A percentile compares a stretch with the other conserved stretches of the same genome.
These are phyloP conservation scores for Zarea fungicola DNA, from an alignment of 2,329 filamentous ascomycete species.

Conservation along the genomic window DNA sequence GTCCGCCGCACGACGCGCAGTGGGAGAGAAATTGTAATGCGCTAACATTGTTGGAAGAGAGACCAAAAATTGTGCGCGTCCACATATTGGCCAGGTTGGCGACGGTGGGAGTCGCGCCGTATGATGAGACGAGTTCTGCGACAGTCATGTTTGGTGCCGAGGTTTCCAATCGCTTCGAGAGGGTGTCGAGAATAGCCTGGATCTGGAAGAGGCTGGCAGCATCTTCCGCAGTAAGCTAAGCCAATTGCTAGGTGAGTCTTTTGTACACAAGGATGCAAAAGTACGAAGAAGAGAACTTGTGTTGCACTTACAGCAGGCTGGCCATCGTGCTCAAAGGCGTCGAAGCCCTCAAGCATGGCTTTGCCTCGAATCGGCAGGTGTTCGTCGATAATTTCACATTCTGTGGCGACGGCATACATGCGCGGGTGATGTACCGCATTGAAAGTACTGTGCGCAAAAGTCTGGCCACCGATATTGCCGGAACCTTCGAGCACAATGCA, in stretches of 20 bases:
- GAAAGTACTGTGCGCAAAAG: neutral
- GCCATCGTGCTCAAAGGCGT: neutral
- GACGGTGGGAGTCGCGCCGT: conserved; percentile 17
- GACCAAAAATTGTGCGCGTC: conserved; percentile 22
- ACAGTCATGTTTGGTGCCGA: conserved; percentile 14
- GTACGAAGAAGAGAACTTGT: no score
- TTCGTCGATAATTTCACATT: neutral
- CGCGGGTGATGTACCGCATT: neutral
- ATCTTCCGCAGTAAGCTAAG: neutral
- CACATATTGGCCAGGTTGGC: conserved; percentile 18
- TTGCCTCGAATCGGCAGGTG: neutral
- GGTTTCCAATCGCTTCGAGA: neutral
- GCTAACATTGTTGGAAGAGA: conserved; percentile 16
- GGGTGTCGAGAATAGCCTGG: neutral
- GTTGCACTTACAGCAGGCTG: neutral
- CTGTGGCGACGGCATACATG: conserved; percentile 1
- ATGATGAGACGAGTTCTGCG: conserved; percentile 18
- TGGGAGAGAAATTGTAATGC: conserved; percentile 20
- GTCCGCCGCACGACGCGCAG: conserved; percentile 21
- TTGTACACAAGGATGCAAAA: no score
- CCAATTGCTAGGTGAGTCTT: neutral
- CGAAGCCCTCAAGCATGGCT: neutral
- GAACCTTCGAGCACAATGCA: conserved; percentile 20
- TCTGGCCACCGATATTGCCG: neutral
- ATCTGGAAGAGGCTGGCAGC: conserved; percentile 2